Conservation (phyloP, 176 grass and related monocot species). For the Areca catechu region DNA sequence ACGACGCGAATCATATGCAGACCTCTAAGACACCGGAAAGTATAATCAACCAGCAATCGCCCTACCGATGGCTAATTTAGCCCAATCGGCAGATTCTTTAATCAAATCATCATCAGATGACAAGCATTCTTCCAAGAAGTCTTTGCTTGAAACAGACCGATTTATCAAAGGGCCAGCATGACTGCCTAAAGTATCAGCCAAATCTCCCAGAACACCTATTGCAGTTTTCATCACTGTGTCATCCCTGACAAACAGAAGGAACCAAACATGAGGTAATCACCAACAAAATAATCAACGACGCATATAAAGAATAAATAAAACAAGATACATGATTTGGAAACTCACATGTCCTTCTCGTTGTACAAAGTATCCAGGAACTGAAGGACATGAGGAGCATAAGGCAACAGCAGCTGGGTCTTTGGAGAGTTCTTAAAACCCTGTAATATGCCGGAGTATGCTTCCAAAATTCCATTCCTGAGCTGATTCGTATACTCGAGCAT, state of each 20-base stretch:
- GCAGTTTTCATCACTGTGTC: conserved; percentile 12
- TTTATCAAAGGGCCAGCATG: conserved; percentile 1
- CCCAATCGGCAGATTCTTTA: conserved; percentile 16
- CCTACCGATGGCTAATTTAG: background rate
- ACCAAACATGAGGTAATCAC: background rate
- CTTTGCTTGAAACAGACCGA: conserved; percentile 6
- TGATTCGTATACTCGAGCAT: conserved; percentile 10
- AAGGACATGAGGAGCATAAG: conserved; percentile 13
- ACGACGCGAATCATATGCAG: conserved; percentile 16
- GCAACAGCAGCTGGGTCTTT: conserved; percentile 9
- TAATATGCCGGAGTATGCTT: conserved; percentile 12
- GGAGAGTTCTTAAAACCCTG: conserved; percentile 15
- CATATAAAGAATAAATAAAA: too few species aligned
- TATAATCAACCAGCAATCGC: background rate
- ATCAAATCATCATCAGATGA: conserved; percentile 7
- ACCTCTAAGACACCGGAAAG: conserved; percentile 8
- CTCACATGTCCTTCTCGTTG: conserved; percentile 12
- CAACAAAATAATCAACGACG: background rate
- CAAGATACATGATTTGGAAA: background rate
- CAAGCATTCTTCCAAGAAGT: conserved; percentile 12
- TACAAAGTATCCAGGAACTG: conserved; percentile 11
- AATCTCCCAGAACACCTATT: conserved; percentile 12
- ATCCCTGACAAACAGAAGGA: conserved; percentile 10
- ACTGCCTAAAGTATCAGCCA: conserved; percentile 5
- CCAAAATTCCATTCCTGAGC: conserved; percentile 15